phyloP scores from a whole-genome alignment of 2,329 filamentous ascomycete species.

The Colletotrichum melonis region DNA sequence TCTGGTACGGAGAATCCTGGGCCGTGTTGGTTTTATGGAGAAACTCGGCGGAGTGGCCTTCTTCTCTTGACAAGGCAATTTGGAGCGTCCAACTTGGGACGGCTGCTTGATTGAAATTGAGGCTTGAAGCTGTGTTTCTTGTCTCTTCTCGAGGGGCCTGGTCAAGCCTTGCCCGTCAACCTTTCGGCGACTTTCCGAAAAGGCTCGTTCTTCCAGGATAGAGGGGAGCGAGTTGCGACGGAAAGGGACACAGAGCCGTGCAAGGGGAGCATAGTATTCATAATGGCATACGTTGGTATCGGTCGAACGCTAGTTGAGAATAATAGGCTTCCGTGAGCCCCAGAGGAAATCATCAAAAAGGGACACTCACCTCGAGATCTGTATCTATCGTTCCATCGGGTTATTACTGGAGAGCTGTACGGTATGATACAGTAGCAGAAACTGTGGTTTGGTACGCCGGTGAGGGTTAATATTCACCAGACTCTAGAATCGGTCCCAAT shows the following conservation, averaged over 20 bases:
- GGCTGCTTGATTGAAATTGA: background rate
- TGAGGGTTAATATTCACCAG: background rate
- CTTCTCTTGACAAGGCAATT: background rate
- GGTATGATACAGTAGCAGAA: background rate
- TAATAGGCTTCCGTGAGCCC: background rate
- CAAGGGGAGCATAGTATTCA: background rate
- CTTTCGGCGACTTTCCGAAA: background rate
- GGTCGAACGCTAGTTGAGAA: background rate
- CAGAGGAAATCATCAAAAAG: too few species aligned
- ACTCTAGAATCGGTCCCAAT: too few species aligned
- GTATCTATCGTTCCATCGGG: too few species aligned
- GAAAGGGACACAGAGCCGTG: background rate
- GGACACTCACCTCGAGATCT: too few species aligned
- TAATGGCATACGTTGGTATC: background rate
- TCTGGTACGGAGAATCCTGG: background rate
- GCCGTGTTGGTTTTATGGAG: background rate
- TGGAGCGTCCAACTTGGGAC: background rate
- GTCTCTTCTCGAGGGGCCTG: background rate
- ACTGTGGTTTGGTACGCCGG: background rate
- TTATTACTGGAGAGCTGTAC: too few species aligned
- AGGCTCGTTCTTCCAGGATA: background rate
- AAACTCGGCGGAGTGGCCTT: background rate
- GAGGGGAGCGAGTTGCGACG: background rate
- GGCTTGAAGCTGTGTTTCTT: background rate
- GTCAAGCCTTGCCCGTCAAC: background rate